A percentile compares a stretch with the other conserved stretches of the same genome.
These are phyloP conservation scores for Pyronema domesticum DNA, from an alignment of 495 filamentous ascomycete species.

Conservation along the genomic window DNA sequence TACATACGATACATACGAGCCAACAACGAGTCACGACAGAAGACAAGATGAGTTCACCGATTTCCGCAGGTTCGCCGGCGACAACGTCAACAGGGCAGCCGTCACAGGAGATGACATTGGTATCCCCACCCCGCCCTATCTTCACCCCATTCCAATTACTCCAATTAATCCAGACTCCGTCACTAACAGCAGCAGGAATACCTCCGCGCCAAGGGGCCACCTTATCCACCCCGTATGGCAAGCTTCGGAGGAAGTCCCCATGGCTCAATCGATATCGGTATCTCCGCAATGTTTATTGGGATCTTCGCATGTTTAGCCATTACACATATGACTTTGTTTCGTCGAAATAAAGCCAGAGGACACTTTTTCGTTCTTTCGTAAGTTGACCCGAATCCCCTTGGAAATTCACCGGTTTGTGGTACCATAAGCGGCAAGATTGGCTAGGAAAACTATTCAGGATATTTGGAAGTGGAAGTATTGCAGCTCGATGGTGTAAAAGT, in stretches of 20 bases:
- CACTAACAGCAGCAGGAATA: no score
- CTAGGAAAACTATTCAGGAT: no score
- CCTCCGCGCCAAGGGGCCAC: not conserved
- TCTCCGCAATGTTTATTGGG: slow-evolving; percentile 44
- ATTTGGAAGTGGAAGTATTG: not conserved
- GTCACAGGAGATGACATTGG: no score
- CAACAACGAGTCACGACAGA: no score
- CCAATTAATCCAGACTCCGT: no score
- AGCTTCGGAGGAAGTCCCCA: not conserved
- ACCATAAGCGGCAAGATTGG: no score
- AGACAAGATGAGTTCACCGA: no score
- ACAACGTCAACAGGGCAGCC: no score
- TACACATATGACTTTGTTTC: slow-evolving; percentile 48
- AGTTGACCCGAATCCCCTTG: not conserved
- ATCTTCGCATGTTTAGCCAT: slow-evolving; percentile 44
- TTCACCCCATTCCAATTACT: no score
- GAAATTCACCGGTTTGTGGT: not conserved
- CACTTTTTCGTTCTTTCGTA: slow-evolving; percentile 48
- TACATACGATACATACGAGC: no score
- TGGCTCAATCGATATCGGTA: slow-evolving; percentile 5
- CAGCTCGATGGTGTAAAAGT: not conserved
- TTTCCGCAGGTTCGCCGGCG: no score
- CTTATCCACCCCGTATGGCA: not conserved
- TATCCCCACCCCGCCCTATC: no score
- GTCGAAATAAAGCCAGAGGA: slow-evolving; percentile 35